Conservation (phyloP, 169 alveolate genomes). For the Plasmodium sp. region DNA sequence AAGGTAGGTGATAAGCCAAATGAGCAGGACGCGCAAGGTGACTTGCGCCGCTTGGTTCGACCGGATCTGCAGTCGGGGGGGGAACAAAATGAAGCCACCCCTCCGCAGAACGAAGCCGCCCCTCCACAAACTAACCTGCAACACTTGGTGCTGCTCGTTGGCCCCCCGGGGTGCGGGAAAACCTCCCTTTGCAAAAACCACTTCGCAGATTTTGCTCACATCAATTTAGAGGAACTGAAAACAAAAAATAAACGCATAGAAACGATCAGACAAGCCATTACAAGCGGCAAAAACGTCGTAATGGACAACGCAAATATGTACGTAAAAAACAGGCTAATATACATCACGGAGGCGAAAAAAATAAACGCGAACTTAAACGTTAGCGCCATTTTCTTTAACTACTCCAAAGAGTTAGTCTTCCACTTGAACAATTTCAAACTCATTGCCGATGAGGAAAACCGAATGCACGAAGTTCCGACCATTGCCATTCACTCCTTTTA, state of each 20-base stretch:
- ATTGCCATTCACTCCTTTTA: constrained; percentile 56
- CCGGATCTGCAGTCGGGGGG: neutral
- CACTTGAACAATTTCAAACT: constrained; percentile 62
- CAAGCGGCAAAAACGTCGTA: constrained; percentile 42
- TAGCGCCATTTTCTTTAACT: constrained; percentile 32
- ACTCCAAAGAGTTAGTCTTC: constrained; percentile 40
- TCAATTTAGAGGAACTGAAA: constrained; percentile 17
- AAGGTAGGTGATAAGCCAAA: neutral
- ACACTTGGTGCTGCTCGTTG: constrained; percentile 21
- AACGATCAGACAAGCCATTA: constrained; percentile 1
- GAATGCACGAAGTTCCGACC: constrained; percentile 31
- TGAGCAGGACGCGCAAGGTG: neutral
- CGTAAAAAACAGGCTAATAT: constrained; percentile 26
- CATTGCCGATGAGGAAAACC: constrained; percentile 17
- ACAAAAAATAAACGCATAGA: constrained; percentile 31
- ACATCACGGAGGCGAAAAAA: constrained; percentile 36
- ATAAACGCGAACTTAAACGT: constrained; percentile 26
- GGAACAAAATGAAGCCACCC: neutral
- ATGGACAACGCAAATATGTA: constrained; percentile 27
- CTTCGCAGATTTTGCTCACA: constrained; percentile 6
- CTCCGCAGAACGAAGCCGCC: neutral
- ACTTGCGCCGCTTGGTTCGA: neutral
- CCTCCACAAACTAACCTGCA: neutral
- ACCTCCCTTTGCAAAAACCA: constrained; percentile 22
- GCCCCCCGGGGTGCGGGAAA: constrained; percentile 70